A percentile compares a stretch with the other conserved stretches of the same genome.
phyloP scores from a whole-genome alignment of 768 basidiomycete genomes.

The Mycena albidolilacea region DNA sequence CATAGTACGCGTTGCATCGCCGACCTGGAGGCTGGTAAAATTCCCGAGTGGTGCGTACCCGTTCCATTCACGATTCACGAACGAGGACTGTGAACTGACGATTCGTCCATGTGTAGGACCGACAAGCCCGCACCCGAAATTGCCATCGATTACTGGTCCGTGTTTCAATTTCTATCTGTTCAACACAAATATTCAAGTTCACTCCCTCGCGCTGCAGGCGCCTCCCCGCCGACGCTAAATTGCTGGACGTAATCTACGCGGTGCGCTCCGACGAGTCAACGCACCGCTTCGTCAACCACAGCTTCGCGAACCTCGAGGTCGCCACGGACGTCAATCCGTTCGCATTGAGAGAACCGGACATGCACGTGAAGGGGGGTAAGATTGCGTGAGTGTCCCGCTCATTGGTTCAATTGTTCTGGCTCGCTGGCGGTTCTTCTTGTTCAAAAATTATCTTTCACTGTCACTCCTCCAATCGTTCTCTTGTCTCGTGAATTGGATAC shows the following conservation, averaged over 20 bases:
- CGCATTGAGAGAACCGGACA: slow-evolving; percentile 89
- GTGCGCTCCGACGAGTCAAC: slow-evolving; percentile 95
- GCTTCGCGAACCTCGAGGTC: slow-evolving; percentile 87
- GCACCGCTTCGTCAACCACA: slow-evolving; percentile 97
- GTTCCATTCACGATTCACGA: neutral
- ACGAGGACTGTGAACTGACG: slow-evolving; percentile 1
- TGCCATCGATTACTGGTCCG: slow-evolving; percentile 90
- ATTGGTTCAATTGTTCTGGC: no score
- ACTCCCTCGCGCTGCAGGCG: slow-evolving; percentile 56
- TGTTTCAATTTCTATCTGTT: neutral
- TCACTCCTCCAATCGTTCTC: no score
- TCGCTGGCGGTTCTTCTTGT: neutral
- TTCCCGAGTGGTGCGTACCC: slow-evolving; percentile 80
- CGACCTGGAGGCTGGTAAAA: slow-evolving; percentile 84
- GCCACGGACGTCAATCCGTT: slow-evolving; percentile 91
- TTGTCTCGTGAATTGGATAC: neutral
- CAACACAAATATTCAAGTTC: neutral
- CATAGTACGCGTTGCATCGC: slow-evolving; percentile 83
- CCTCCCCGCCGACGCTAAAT: slow-evolving; percentile 75
- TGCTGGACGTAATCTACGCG: slow-evolving; percentile 92
- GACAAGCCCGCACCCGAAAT: slow-evolving; percentile 86
- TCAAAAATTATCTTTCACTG: no score
- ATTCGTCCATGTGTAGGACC: slow-evolving; percentile 57
- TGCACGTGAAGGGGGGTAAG: slow-evolving; percentile 84
- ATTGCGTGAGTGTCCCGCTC: slow-evolving; percentile 68